Evolutionary conservation across 805 yeast species (phyloP), one percentile per base, ranked within the genome.

Genomic region (Sugiyamaella qingdaonensis): DNA sequence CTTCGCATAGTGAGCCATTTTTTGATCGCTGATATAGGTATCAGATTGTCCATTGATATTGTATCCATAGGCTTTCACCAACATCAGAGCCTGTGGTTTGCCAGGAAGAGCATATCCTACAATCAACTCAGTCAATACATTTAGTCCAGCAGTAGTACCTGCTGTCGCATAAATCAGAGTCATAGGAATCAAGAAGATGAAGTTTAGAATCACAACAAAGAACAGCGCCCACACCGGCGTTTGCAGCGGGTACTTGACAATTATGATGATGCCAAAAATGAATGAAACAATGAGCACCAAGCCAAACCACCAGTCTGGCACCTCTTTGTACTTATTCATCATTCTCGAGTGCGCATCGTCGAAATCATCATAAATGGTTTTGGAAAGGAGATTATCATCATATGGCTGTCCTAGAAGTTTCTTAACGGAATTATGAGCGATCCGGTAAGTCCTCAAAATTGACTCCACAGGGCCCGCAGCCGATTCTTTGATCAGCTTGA

Each of bases 261-360:
- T 57, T 37, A 49, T 51, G 14, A 60, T 46, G 33, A 59, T 54
- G 11, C 58, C 63, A 21, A 60, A 49, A 0, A 70, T 68, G 32
- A 64, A 74, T 66, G 76, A 66, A 34, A 77, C 68, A 1, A 72
- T 57, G 11, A 81, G 69, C 31, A 83, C 71, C 11, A 72, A 55
- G n/a, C 79, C 51, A 31, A 78, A 84, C 87, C 88, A 83, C 83
- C 84, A 81, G 58, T 81, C 86, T 1, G 92, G 94, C 18, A 83
- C 88, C 57, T 85, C 88, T 21, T 76, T 75, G 65, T 84, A 84
- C 8, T 49, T 46, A 7, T 58, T 21, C 51, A 60, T 57, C 56
- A 56, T 43, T 35, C 54, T 47, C 10, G 55, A 48, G 48, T 51
- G 53, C n/a, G 48, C 54, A 48, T 60, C 63, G 19, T 51, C 32